These are phyloP conservation scores for Claviceps cyperi DNA, from an alignment of 2,329 filamentous ascomycete species.

Conservation along the genomic window DNA sequence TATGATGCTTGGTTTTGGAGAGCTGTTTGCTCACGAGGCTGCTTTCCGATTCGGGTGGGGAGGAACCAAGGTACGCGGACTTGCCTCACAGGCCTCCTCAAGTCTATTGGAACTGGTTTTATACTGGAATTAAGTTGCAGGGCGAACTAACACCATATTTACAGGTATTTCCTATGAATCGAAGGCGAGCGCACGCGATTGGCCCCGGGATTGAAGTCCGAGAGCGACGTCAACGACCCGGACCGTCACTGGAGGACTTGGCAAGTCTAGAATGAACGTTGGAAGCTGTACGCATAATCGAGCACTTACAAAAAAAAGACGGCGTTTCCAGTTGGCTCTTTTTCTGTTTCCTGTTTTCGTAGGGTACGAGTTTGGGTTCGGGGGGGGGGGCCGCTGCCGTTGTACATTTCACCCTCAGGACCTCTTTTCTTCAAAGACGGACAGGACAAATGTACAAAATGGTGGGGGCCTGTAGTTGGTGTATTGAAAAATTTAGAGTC, in stretches of 20 bases:
- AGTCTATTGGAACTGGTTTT: too few species aligned
- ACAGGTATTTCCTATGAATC: slow-evolving; percentile 42
- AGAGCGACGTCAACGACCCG: slow-evolving; percentile 45
- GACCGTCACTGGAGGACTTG: slow-evolving; percentile 47
- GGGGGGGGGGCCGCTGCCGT: neutral
- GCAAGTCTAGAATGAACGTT: slow-evolving; percentile 49
- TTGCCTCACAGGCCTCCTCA: too few species aligned
- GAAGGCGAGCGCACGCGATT: slow-evolving; percentile 51
- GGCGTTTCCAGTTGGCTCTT: neutral
- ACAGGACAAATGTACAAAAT: too few species aligned
- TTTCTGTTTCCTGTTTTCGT: neutral
- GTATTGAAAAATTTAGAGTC: too few species aligned
- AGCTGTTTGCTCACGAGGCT: slow-evolving; percentile 90
- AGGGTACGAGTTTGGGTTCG: neutral
- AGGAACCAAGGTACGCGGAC: slow-evolving; percentile 60
- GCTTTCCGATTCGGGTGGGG: slow-evolving; percentile 90
- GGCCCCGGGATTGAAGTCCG: slow-evolving; percentile 74
- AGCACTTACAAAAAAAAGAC: neutral
- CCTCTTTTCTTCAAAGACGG: too few species aligned
- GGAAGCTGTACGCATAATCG: neutral
- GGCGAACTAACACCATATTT: slow-evolving; percentile 6
- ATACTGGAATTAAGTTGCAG: neutral
- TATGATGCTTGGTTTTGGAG: slow-evolving; percentile 94
- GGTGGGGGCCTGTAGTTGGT: too few species aligned
- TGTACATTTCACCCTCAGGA: neutral